Evolutionary conservation across 2,329 filamentous ascomycete species (phyloP).

Genomic region (Cercospora nicotianae): DNA sequence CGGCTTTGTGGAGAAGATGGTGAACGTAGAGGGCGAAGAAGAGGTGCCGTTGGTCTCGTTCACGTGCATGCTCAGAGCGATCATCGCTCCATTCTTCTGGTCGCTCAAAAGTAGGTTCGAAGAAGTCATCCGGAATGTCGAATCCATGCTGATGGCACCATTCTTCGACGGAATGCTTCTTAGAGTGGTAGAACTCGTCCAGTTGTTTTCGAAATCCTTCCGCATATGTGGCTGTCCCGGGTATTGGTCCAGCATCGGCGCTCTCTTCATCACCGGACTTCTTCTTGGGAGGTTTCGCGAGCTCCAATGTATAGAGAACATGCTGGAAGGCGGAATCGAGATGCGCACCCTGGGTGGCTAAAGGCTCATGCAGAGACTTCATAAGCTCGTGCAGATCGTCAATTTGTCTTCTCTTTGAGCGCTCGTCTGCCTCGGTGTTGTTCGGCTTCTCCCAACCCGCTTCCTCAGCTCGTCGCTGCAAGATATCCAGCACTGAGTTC

Average conservation of each 20-base stretch:
- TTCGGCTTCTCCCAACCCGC: conserved; percentile 48
- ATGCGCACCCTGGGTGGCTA: conserved; percentile 60
- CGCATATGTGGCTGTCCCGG: conserved; percentile 61
- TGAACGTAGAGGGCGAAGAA: conserved; percentile 72
- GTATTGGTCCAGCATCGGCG: conserved; percentile 45
- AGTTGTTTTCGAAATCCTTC: conserved; percentile 56
- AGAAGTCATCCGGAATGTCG: conserved; percentile 53
- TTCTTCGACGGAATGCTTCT: conserved; percentile 57
- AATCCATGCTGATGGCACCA: conserved; percentile 52
- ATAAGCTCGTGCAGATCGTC: conserved; percentile 64
- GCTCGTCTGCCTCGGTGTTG: conserved; percentile 19
- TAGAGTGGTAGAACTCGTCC: conserved; percentile 56
- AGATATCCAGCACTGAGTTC: conserved; percentile 68
- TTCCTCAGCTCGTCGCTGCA: conserved; percentile 62
- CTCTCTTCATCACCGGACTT: conserved; percentile 42
- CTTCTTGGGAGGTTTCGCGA: conserved; percentile 45
- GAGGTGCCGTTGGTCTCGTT: conserved; percentile 66
- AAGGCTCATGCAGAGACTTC: conserved; percentile 66
- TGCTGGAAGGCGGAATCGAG: conserved; percentile 69
- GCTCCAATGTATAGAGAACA: conserved; percentile 55
- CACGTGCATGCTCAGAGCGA: conserved; percentile 58
- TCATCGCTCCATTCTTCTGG: conserved; percentile 39
- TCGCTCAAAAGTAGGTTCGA: conserved; percentile 51
- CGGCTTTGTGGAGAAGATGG: conserved; percentile 62
- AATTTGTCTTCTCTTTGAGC: conserved; percentile 26